A percentile compares a stretch with the other conserved stretches of the same genome.
These are phyloP conservation scores for Neurospora sublineolata DNA, from an alignment of 495 filamentous ascomycete genomes.

Conservation along the genomic window DNA sequence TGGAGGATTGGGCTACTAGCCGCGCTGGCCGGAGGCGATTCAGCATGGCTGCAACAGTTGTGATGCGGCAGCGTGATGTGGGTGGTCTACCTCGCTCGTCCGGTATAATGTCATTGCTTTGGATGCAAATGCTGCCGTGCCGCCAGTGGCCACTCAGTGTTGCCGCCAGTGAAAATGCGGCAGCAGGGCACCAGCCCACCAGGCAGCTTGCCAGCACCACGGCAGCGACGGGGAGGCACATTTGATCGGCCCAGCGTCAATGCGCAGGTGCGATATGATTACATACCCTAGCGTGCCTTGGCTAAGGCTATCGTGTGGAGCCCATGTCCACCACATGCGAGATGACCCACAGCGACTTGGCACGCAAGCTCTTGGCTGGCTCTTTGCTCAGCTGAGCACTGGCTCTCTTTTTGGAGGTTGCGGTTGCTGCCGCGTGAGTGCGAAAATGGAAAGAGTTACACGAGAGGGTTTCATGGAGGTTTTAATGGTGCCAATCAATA, in stretches of 20 bases:
- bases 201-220: background rate
- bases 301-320: background rate
- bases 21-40: conserved; percentile 16
- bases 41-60: conserved; percentile 14
- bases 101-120: background rate
- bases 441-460: background rate
- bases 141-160: background rate
- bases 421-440: background rate
- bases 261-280: background rate
- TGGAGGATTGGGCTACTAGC: conserved; percentile 8
- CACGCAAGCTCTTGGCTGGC: background rate
- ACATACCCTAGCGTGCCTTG: background rate
- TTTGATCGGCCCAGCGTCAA: background rate
- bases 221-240: background rate
- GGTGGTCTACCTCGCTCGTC: background rate
- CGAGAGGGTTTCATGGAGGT: background rate
- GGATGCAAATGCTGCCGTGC: background rate
- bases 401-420: background rate
- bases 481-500: background rate
- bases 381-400: background rate
- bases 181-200: background rate
- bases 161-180: background rate
- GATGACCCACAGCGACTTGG: background rate
- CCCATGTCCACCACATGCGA: background rate
- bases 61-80: background rate